Conservation (phyloP, 2,329 filamentous ascomycete species). For the Botrytis fabae region DNA sequence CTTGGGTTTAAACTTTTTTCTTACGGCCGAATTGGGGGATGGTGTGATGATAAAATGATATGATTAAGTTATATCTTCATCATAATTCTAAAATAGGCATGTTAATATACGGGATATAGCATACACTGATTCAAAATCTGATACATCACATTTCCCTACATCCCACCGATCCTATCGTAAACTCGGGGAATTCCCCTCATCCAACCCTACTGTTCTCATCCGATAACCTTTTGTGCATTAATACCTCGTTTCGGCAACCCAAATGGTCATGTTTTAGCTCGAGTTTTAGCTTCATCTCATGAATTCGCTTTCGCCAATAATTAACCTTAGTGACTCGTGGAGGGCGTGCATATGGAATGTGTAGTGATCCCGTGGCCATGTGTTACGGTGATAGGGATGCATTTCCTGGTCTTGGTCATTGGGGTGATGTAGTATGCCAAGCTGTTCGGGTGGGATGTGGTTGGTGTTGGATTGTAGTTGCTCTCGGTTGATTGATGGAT, state of each 20-base stretch:
- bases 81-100: neutral
- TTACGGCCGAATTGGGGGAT: neutral
- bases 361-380: slow-evolving; percentile 17
- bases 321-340: slow-evolving; percentile 4
- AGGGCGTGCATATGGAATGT: neutral
- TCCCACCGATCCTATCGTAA: neutral
- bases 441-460: neutral
- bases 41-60: neutral
- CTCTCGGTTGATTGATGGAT: neutral
- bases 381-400: neutral
- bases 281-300: slow-evolving; percentile 11
- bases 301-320: neutral
- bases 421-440: neutral
- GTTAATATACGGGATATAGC: neutral
- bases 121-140: neutral
- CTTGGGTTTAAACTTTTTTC: neutral
- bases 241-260: too few species aligned
- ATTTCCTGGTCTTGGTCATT: neutral
- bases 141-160: neutral
- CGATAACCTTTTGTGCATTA: neutral
- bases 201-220: neutral
- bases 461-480: neutral
- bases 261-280: slow-evolving; percentile 9
- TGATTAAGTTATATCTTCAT: neutral
- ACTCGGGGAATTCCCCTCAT: neutral